These are phyloP conservation scores for Backusella psychrophila DNA, from an alignment of 192 early-diverging fungal genomes.

Conservation along the genomic window DNA sequence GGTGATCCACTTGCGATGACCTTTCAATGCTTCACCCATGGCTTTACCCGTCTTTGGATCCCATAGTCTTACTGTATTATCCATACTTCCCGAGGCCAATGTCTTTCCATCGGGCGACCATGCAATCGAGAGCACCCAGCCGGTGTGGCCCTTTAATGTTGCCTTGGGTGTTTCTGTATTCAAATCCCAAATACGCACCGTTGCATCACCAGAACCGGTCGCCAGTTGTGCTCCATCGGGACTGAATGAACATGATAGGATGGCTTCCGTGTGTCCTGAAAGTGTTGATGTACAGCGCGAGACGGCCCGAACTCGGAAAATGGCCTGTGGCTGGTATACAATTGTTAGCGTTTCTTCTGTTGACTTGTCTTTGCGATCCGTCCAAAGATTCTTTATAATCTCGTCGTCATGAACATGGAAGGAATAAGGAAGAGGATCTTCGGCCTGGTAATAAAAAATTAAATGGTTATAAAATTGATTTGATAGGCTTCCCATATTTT, in stretches of 20 bases:
- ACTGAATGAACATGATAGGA: conserved; percentile 86
- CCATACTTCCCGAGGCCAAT: conserved; percentile 94
- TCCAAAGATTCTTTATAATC: conserved; percentile 69
- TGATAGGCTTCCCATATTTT: not conserved
- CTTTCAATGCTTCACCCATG: conserved; percentile 72
- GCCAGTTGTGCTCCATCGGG: conserved; percentile 90
- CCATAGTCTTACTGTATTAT: conserved; percentile 87
- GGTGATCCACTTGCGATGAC: conserved; percentile 90
- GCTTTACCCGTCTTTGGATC: conserved; percentile 82
- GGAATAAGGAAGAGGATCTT: conserved; percentile 91
- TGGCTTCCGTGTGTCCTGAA: conserved; percentile 89
- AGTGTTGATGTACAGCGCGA: conserved; percentile 90
- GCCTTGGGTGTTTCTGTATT: conserved; percentile 91
- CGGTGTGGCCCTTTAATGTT: conserved; percentile 81
- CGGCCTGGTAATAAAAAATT: conserved; percentile 38
- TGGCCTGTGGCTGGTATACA: conserved; percentile 91
- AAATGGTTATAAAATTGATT: no score
- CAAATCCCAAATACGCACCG: conserved; percentile 96
- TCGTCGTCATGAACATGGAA: conserved; percentile 90
- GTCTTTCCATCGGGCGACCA: conserved; percentile 89
- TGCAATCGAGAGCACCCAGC: conserved; percentile 91
- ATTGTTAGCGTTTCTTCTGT: conserved; percentile 91
- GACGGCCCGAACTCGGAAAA: conserved; percentile 92
- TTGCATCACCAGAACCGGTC: conserved; percentile 94
- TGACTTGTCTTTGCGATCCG: conserved; percentile 75